phyloP scores from a whole-genome alignment of 2,329 filamentous ascomycete genomes.

The Hypoxylon sp. region DNA sequence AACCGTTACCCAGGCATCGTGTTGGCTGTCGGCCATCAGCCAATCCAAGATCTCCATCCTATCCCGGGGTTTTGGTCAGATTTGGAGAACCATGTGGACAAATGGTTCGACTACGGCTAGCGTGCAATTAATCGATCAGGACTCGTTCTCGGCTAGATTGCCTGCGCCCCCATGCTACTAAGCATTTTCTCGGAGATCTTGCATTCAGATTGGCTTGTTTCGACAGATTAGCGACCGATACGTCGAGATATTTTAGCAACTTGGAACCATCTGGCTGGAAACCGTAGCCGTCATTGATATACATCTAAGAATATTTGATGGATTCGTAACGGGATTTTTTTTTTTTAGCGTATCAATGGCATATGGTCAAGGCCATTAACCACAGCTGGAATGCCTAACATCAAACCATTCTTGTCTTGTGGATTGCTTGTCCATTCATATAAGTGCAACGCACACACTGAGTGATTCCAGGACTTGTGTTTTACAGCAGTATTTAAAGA shows the following conservation, averaged over 20 bases:
- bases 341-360: not conserved
- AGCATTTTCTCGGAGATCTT: conserved; percentile 44
- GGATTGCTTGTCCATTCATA: not conserved
- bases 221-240: conserved; percentile 46
- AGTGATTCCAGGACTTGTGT: not conserved
- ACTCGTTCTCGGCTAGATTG: conserved; percentile 44
- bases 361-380: not conserved
- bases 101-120: conserved; percentile 43
- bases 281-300: conserved; percentile 11
- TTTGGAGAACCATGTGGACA: conserved; percentile 47
- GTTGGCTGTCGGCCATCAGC: conserved; percentile 26
- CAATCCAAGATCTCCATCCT: conserved; percentile 40
- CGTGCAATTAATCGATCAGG: conserved; percentile 46
- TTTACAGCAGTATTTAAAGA: not conserved
- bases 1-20: conserved; percentile 16
- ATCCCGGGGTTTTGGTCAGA: conserved; percentile 45
- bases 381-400: not conserved
- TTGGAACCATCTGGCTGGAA: conserved; percentile 31
- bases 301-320: not conserved
- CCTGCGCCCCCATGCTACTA: conserved; percentile 44
- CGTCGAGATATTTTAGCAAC: conserved; percentile 29
- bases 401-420: not conserved
- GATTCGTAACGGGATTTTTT: not conserved
- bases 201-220: conserved; percentile 46
- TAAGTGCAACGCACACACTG: not conserved